phyloP scores from a whole-genome alignment of 345 rosid species.

The Eucalyptus cloeziana region DNA sequence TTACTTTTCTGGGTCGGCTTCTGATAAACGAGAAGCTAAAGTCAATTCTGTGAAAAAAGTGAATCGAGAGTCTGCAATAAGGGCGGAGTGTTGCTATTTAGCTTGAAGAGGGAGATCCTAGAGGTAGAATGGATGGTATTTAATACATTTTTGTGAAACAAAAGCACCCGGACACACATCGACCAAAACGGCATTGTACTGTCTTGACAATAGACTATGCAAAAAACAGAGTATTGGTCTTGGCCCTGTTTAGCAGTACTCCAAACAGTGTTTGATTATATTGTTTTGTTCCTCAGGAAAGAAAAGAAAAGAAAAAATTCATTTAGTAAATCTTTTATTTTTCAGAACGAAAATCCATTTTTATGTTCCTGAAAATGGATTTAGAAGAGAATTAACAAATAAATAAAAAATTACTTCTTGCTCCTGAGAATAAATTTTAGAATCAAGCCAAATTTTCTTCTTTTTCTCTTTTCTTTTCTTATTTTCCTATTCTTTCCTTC shows the following conservation, averaged over 20 bases:
- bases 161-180: rapidly evolving
- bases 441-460: too few species aligned
- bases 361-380: rapidly evolving
- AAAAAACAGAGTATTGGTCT: background rate
- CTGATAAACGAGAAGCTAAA: background rate
- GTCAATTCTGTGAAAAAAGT: background rate
- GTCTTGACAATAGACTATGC: background rate
- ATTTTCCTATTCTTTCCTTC: too few species aligned
- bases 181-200: rapidly evolving
- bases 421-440: rapidly evolving
- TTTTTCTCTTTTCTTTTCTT: too few species aligned
- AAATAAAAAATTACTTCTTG: rapidly evolving
- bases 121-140: background rate
- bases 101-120: background rate
- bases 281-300: rapidly evolving
- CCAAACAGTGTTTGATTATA: rapidly evolving
- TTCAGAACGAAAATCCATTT: rapidly evolving
- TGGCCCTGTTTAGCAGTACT: rapidly evolving
- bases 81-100: background rate
- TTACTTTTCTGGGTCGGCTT: background rate
- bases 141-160: background rate
- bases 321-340: too few species aligned
- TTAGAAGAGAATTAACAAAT: rapidly evolving
- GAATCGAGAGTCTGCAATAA: background rate
- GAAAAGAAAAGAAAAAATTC: rapidly evolving